Conservation (phyloP, 2,329 filamentous ascomycete species). For the Fusarium guadeloupense region DNA sequence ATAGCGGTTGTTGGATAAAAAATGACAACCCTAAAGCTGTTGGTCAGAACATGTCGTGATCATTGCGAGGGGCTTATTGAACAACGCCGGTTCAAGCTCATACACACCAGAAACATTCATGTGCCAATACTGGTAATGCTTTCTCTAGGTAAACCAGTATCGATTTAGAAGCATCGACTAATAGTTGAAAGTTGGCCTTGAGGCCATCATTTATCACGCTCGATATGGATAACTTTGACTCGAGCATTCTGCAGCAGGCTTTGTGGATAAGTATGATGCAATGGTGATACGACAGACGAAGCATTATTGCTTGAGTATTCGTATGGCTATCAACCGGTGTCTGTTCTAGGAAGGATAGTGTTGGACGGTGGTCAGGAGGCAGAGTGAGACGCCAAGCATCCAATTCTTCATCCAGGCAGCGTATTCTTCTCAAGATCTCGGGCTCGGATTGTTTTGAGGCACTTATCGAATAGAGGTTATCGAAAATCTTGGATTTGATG, state of each 20-base stretch:
- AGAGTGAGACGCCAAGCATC: constrained; percentile 17
- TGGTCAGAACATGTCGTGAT: background rate
- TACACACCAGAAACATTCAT: constrained; percentile 7
- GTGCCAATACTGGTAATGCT: background rate
- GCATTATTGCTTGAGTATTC: background rate
- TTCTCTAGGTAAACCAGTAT: constrained; percentile 7
- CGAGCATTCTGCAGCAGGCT: background rate
- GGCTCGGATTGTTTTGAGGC: background rate
- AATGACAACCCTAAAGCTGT: background rate
- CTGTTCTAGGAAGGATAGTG: background rate
- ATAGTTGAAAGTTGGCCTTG: background rate
- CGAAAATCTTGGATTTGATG: background rate
- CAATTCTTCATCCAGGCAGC: constrained; percentile 9
- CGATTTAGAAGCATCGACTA: constrained; percentile 5
- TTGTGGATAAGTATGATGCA: constrained; percentile 3
- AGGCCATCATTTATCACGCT: fast-evolving
- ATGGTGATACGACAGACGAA: constrained; percentile 1
- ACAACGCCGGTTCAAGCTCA: fast-evolving
- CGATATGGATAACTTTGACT: fast-evolving
- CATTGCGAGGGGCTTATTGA: too few species aligned
- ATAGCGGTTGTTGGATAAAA: constrained; percentile 10
- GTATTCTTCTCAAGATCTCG: background rate
- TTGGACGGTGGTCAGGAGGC: background rate
- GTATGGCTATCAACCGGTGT: background rate
- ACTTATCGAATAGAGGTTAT: background rate